phyloP scores from a whole-genome alignment of 495 filamentous ascomycete species.

The Parachaetomium inaequale region DNA sequence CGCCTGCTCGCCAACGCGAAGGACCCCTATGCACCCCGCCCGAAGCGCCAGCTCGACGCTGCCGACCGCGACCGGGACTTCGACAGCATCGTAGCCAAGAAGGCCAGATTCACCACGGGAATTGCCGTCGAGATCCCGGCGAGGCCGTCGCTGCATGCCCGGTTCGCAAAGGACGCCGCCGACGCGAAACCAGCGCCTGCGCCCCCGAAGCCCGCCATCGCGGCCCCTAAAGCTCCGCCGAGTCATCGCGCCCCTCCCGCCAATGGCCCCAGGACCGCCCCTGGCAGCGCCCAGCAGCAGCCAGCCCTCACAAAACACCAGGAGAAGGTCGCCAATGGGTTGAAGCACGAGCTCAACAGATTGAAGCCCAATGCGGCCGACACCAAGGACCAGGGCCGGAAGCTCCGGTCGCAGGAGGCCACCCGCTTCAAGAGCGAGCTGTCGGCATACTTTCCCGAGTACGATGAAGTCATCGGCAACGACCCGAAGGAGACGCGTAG shows the following conservation, averaged over 20 bases:
- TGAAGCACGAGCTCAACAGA: slow-evolving; percentile 49
- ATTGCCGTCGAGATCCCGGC: slow-evolving; percentile 45
- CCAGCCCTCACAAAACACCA: slow-evolving; percentile 43
- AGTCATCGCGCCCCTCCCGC: slow-evolving; percentile 19
- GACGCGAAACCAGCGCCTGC: slow-evolving; percentile 35
- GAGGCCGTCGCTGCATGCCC: slow-evolving; percentile 29
- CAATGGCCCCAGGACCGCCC: slow-evolving; percentile 26
- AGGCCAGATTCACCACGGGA: slow-evolving; percentile 23
- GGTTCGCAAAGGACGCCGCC: slow-evolving; percentile 24
- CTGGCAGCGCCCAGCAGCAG: slow-evolving; percentile 24
- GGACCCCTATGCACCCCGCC: slow-evolving; percentile 17
- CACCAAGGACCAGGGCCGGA: slow-evolving; percentile 46
- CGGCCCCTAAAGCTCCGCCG: slow-evolving; percentile 28
- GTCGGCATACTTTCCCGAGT: slow-evolving; percentile 81
- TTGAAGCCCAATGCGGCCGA: slow-evolving; percentile 44
- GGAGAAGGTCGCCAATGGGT: slow-evolving; percentile 50
- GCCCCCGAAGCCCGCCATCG: slow-evolving; percentile 18
- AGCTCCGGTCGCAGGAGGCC: slow-evolving; percentile 53
- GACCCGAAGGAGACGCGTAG: slow-evolving; percentile 72
- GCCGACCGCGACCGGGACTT: slow-evolving; percentile 19
- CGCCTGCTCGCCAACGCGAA: slow-evolving; percentile 20
- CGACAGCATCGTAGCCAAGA: slow-evolving; percentile 23
- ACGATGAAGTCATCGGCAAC: slow-evolving; percentile 84
- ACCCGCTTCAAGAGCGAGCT: slow-evolving; percentile 80
- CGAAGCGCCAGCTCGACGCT: slow-evolving; percentile 27